A percentile compares a stretch with the other conserved stretches of the same genome.
Conservation (phyloP, 495 filamentous ascomycete genomes). For the Neurospora sublineolata region DNA sequence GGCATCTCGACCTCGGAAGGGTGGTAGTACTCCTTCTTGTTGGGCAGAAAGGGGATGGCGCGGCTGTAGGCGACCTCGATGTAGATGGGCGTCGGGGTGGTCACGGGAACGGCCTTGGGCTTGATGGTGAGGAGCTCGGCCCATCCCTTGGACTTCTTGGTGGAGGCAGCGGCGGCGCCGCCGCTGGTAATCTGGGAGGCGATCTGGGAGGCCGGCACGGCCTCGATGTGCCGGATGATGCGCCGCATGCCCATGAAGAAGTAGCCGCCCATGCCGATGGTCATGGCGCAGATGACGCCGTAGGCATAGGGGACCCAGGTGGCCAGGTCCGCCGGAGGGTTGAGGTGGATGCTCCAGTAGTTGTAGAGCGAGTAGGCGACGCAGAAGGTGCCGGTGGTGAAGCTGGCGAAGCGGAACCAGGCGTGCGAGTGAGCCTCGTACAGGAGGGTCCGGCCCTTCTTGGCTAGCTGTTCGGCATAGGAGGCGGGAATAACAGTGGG, state of each 20-base stretch:
- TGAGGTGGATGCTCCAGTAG: slow-evolving; percentile 34
- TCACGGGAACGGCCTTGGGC: background rate
- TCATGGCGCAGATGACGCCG: slow-evolving; percentile 30
- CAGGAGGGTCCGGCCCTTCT: slow-evolving; percentile 36
- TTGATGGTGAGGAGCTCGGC: background rate
- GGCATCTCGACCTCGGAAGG: slow-evolving; percentile 28
- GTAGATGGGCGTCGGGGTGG: slow-evolving; percentile 12
- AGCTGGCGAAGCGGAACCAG: slow-evolving; percentile 45
- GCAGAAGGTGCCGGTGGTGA: slow-evolving; percentile 44
- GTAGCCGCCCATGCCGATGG: slow-evolving; percentile 35
- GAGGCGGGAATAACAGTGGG: slow-evolving; percentile 3
- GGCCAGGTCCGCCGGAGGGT: slow-evolving; percentile 30
- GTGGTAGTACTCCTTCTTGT: slow-evolving; percentile 20
- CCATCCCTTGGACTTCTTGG: background rate
- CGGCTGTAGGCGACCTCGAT: slow-evolving; percentile 29
- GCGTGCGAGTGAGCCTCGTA: slow-evolving; percentile 53
- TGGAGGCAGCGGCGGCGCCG: background rate
- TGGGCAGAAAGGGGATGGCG: slow-evolving; percentile 22
- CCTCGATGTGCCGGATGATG: slow-evolving; percentile 31
- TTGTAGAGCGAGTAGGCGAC: slow-evolving; percentile 45
- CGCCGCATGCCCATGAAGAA: slow-evolving; percentile 32
- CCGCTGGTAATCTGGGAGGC: background rate
- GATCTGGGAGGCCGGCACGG: slow-evolving; percentile 16
- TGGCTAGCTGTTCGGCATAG: slow-evolving; percentile 35
- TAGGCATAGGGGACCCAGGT: slow-evolving; percentile 34